Conservation (phyloP, 2,329 filamentous ascomycete genomes). For the Colletotrichum paranaense region DNA sequence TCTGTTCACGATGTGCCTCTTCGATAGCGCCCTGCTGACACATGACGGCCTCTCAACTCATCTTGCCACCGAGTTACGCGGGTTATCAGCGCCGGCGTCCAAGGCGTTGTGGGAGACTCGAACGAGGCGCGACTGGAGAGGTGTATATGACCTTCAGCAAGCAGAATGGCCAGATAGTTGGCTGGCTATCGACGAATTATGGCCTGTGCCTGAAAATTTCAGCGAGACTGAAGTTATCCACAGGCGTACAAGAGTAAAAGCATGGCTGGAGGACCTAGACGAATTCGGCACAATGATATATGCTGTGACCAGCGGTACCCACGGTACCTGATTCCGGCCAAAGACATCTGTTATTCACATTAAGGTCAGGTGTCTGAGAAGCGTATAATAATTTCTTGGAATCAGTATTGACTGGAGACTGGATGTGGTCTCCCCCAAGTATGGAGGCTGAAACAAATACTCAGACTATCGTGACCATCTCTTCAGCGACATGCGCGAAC, state of each 20-base stretch:
- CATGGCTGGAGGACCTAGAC: conserved; percentile 62
- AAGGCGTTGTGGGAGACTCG: conserved; percentile 56
- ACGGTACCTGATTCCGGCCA: conserved; percentile 41
- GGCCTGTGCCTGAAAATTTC: conserved; percentile 51
- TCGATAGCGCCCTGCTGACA: conserved; percentile 60
- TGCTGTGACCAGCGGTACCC: conserved; percentile 57
- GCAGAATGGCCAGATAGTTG: conserved; percentile 53
- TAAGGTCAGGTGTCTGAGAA: no score
- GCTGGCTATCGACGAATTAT: conserved; percentile 62
- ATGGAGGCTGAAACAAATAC: no score
- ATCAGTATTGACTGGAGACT: neutral
- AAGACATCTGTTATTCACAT: neutral
- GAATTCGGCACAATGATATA: conserved; percentile 67
- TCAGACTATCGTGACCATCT: neutral
- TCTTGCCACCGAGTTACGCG: conserved; percentile 59
- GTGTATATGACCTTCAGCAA: conserved; percentile 54
- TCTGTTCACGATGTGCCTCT: conserved; percentile 63
- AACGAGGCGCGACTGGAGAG: conserved; percentile 53
- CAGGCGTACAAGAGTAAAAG: conserved; percentile 53
- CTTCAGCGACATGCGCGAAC: neutral
- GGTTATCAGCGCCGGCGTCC: conserved; percentile 53
- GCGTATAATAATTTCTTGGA: neutral
- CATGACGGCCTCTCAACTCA: conserved; percentile 58
- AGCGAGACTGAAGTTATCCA: conserved; percentile 43
- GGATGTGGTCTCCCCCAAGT: neutral